These are phyloP conservation scores for Emergomyces pasteurianus DNA, from an alignment of 2,329 filamentous ascomycete genomes.

Conservation along the genomic window DNA sequence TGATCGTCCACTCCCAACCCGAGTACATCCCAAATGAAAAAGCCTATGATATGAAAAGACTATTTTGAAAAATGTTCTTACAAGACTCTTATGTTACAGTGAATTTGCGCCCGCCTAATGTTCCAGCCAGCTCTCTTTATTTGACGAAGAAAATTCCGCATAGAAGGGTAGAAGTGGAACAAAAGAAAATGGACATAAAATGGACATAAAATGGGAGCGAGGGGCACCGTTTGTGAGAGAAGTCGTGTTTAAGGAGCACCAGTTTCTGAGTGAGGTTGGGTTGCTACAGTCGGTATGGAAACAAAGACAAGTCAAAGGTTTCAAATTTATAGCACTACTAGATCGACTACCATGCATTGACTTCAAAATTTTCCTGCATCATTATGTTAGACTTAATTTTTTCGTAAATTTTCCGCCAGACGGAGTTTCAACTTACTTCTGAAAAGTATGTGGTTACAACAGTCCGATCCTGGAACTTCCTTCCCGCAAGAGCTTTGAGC, in stretches of 20 bases:
- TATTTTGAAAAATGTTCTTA: conserved; percentile 1
- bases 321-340: neutral
- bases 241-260: neutral
- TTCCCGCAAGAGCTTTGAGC: conserved; percentile 75
- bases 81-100: conserved; percentile 6
- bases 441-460: conserved; percentile 95
- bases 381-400: neutral
- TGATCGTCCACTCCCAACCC: neutral
- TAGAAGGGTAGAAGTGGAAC: neutral
- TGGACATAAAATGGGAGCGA: neutral
- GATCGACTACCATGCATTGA: conserved; percentile 61
- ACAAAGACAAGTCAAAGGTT: neutral
- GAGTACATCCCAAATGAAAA: neutral
- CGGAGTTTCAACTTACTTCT: conserved; percentile 48
- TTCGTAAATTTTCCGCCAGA: neutral
- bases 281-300: neutral
- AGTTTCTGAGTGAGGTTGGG: neutral
- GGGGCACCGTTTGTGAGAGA: neutral
- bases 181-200: neutral
- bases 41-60: neutral
- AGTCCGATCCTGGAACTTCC: conserved; percentile 92
- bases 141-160: neutral
- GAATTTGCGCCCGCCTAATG: neutral
- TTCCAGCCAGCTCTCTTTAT: neutral
- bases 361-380: conserved; percentile 78